A percentile compares a stretch with the other conserved stretches of the same genome.
These are phyloP conservation scores for Pichia sp. DNA, from an alignment of 1,139 yeast species.

Conservation along the genomic window DNA sequence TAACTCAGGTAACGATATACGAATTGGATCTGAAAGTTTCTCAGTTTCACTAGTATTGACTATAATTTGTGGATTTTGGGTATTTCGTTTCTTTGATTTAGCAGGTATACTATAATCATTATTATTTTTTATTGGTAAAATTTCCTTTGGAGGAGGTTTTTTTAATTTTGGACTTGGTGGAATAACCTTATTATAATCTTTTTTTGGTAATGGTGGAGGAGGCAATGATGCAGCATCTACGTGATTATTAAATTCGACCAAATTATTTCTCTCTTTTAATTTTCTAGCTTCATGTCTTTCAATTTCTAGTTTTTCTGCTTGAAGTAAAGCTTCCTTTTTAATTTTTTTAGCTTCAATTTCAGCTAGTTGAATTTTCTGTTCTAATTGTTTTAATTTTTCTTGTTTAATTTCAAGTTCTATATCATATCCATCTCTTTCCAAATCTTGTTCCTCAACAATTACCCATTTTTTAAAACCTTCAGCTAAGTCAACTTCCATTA, in stretches of 20 bases:
- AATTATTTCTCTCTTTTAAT: constrained; percentile 15
- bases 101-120: not conserved
- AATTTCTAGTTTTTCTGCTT: constrained; percentile 8
- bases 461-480: constrained; percentile 79
- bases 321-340: constrained; percentile 13
- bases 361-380: constrained; percentile 25
- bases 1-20: constrained; percentile 5
- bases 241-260: constrained; percentile 8
- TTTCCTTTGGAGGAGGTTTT: constrained; percentile 9
- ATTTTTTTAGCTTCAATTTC: constrained; percentile 24
- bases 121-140: not conserved
- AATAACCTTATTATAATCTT: constrained; percentile 15
- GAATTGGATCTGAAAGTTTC: not conserved
- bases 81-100: not conserved
- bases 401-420: constrained; percentile 30
- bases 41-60: no score
- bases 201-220: constrained; percentile 21
- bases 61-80: not conserved
- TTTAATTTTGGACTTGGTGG: constrained; percentile 14
- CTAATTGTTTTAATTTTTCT: constrained; percentile 28
- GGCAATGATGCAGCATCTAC: constrained; percentile 12
- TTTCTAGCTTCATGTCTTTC: constrained; percentile 12
- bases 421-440: constrained; percentile 37
- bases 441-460: constrained; percentile 63
- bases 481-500: constrained; percentile 45